Conservation (phyloP, 768 basidiomycete genomes). For the Candolleomyces efflorescens region DNA sequence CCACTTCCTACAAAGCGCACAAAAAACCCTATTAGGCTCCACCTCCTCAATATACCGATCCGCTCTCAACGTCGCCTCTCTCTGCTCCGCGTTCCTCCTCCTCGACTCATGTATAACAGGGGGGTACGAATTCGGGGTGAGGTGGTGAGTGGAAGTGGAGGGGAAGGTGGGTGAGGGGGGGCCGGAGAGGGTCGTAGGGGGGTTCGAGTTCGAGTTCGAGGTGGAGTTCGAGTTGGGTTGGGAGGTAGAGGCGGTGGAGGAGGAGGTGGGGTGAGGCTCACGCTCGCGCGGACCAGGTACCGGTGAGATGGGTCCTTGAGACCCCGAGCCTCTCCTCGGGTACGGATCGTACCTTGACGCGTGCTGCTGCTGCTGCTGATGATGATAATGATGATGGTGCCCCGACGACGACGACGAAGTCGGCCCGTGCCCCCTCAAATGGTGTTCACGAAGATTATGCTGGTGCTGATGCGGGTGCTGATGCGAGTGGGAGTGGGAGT, state of each 20-base stretch:
- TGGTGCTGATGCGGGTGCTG: background rate
- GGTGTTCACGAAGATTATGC: background rate
- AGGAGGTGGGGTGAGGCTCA: conserved; percentile 2
- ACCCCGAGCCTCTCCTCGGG: background rate
- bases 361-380: background rate
- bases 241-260: conserved; percentile 6
- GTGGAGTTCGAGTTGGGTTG: no score
- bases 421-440: no score
- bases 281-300: no score
- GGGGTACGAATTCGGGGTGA: conserved; percentile 53
- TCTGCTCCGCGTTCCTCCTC: conserved; percentile 74
- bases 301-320: no score
- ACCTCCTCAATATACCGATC: conserved; percentile 65
- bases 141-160: conserved; percentile 38
- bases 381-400: no score
- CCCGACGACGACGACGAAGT: no score
- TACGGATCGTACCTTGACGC: background rate
- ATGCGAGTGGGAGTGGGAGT: no score
- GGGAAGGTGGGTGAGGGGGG: conserved; percentile 16
- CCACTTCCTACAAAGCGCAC: conserved; percentile 75
- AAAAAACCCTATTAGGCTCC: conserved; percentile 73
- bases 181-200: conserved; percentile 11
- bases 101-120: conserved; percentile 64
- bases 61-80: conserved; percentile 63
- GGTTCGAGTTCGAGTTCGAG: no score